Conservation (phyloP, 2,329 filamentous ascomycete genomes). For the Sarocladium oryzae region DNA sequence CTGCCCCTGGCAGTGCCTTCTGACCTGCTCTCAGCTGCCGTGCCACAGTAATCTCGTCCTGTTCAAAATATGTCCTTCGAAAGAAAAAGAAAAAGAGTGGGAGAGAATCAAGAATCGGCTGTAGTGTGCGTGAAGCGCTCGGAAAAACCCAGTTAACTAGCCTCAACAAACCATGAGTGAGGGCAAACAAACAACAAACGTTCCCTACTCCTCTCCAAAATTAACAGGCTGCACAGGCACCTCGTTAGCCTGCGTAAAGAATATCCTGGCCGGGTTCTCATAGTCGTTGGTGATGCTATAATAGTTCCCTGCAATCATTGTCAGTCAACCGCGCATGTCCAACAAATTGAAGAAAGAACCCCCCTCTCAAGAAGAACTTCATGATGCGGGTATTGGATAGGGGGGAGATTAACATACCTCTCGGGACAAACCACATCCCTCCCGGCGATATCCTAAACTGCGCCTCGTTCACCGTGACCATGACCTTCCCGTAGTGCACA, state of each 20-base stretch:
- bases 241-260: conserved; percentile 87
- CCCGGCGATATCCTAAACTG: conserved; percentile 79
- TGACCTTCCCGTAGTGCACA: conserved; percentile 74
- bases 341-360: too few relatives aligned
- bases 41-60: background rate
- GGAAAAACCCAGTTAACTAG: too few relatives aligned
- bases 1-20: too few relatives aligned
- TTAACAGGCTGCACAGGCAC: conserved; percentile 25
- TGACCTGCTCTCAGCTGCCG: too few relatives aligned
- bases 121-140: too few relatives aligned
- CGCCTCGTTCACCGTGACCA: conserved; percentile 69
- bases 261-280: conserved; percentile 66
- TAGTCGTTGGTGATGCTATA: conserved; percentile 86
- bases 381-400: too few relatives aligned
- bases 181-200: too few relatives aligned
- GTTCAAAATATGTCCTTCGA: conserved; percentile 3
- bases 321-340: too few relatives aligned
- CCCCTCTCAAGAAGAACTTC: too few relatives aligned
- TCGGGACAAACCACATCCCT: conserved; percentile 88
- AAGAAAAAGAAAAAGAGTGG: background rate
- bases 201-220: conserved; percentile 10
- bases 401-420: conserved; percentile 80
- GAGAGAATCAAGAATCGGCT: too few relatives aligned
- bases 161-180: too few relatives aligned
- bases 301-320: conserved; percentile 64